A percentile compares a stretch with the other conserved stretches of the same genome.
Evolutionary conservation across 2,329 filamentous ascomycete species (phyloP).

Genomic region (Verticillium isaacii): DNA sequence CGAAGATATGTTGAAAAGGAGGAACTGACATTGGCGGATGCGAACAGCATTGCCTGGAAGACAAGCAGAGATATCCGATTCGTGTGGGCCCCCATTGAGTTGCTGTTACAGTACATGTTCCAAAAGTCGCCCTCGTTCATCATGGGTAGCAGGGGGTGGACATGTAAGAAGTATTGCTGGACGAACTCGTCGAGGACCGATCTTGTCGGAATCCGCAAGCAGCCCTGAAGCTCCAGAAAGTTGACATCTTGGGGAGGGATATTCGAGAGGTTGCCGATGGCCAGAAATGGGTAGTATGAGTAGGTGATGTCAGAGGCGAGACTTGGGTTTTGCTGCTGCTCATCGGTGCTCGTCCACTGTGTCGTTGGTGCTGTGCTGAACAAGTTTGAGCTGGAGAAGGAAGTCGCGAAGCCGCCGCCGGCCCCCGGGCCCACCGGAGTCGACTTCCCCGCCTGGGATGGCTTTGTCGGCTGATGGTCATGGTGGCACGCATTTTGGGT

Average conservation of each 20-base stretch:
- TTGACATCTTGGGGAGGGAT: conserved; percentile 40
- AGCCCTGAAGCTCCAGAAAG: conserved; percentile 40
- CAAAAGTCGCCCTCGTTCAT: conserved; percentile 39
- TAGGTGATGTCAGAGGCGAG: conserved; percentile 31
- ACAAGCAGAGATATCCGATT: conserved; percentile 37
- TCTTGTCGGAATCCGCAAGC: conserved; percentile 36
- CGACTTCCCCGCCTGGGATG: background rate
- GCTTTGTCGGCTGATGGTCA: background rate
- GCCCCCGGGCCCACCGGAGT: background rate
- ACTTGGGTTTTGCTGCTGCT: conserved; percentile 14
- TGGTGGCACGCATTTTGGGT: background rate
- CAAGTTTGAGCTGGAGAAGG: background rate
- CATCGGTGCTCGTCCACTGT: background rate
- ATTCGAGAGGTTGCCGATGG: conserved; percentile 24
- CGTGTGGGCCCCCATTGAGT: conserved; percentile 4
- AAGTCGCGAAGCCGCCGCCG: background rate
- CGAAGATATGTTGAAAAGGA: background rate
- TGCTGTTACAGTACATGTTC: conserved; percentile 33
- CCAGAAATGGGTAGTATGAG: conserved; percentile 37
- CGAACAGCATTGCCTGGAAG: conserved; percentile 40
- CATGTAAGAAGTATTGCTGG: conserved; percentile 40
- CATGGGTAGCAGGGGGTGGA: conserved; percentile 39
- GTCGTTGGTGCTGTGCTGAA: background rate
- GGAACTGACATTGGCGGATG: conserved; percentile 30
- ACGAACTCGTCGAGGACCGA: conserved; percentile 41